A percentile compares a stretch with the other conserved stretches of the same genome.
Conservation (phyloP, 345 rosid species). For the Clausena lansium region DNA sequence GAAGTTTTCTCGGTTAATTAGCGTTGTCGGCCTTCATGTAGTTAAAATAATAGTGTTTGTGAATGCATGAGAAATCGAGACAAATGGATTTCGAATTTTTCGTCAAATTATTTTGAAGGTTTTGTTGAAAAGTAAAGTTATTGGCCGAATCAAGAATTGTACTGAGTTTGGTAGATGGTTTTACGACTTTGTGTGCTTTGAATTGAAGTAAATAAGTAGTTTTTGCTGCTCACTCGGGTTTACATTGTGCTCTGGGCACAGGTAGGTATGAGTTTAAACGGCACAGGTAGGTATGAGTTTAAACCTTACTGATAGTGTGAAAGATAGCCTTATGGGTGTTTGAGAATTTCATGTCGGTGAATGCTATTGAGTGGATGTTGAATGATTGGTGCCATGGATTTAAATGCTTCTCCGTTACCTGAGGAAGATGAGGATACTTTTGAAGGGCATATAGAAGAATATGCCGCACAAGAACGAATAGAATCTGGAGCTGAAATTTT, state of each 20-base stretch:
- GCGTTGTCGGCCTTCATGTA: slow-evolving; percentile 6
- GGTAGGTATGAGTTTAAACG: too few species aligned
- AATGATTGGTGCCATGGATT: slow-evolving; percentile 78
- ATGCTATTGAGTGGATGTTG: slow-evolving; percentile 40
- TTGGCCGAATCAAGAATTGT: not conserved
- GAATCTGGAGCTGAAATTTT: too few species aligned
- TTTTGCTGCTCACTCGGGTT: not conserved
- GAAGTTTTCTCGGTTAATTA: not conserved
- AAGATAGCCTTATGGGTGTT: not conserved
- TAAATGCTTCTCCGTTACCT: slow-evolving; percentile 70
- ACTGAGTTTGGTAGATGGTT: not conserved
- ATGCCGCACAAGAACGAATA: slow-evolving; percentile 45
- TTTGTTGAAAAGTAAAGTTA: not conserved
- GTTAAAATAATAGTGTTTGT: not conserved
- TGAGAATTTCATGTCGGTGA: too few species aligned
- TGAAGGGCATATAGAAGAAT: slow-evolving; percentile 44
- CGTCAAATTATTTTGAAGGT: not conserved
- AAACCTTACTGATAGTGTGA: not conserved
- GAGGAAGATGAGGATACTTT: slow-evolving; percentile 72
- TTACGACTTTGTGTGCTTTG: not conserved
- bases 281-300: not conserved
- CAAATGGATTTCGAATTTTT: not conserved
- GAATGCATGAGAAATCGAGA: not conserved
- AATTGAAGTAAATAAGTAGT: not conserved
- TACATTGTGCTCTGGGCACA: not conserved